Percentiles rank a stretch among this genome's conserved stretches.
These are phyloP conservation scores for Cladosporium sp. DNA, from an alignment of 2,329 filamentous ascomycete genomes.

Conservation along the genomic window DNA sequence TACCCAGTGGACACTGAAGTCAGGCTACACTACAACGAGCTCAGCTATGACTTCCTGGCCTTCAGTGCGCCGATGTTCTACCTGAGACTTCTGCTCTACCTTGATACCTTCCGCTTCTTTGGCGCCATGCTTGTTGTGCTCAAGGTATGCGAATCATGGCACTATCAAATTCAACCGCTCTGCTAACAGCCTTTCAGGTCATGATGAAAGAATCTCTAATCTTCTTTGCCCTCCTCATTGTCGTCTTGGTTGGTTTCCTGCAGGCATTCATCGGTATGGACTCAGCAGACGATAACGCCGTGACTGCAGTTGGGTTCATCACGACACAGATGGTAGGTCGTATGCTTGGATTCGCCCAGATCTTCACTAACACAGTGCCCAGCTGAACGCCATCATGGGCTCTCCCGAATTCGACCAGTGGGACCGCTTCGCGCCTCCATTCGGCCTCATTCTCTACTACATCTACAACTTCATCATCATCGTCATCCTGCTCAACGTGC, in stretches of 20 bases:
- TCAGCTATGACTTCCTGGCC: constrained; percentile 92
- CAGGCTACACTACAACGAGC: constrained; percentile 62
- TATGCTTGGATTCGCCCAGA: neutral
- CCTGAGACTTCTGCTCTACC: constrained; percentile 84
- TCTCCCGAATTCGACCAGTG: constrained; percentile 87
- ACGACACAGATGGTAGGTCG: constrained; percentile 67
- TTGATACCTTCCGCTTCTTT: constrained; percentile 93
- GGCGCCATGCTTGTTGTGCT: constrained; percentile 96
- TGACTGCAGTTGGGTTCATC: constrained; percentile 64
- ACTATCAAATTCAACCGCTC: neutral
- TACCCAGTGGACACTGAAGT: constrained; percentile 49
- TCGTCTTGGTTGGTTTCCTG: constrained; percentile 81
- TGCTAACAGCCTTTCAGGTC: constrained; percentile 26
- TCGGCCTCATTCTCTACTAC: constrained; percentile 94
- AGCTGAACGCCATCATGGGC: constrained; percentile 76
- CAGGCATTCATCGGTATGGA: constrained; percentile 94
- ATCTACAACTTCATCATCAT: constrained; percentile 97
- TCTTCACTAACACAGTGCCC: neutral
- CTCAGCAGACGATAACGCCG: constrained; percentile 69
- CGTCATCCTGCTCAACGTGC: constrained; percentile 89
- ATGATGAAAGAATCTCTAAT: constrained; percentile 71
- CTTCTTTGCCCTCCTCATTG: constrained; percentile 85
- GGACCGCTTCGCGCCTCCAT: constrained; percentile 85
- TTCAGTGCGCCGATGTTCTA: constrained; percentile 97
- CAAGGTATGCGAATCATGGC: constrained; percentile 45